Base-by-base conservation (phyloP, 2,329 filamentous ascomycete species). In the Cytospora mali region DNA sequence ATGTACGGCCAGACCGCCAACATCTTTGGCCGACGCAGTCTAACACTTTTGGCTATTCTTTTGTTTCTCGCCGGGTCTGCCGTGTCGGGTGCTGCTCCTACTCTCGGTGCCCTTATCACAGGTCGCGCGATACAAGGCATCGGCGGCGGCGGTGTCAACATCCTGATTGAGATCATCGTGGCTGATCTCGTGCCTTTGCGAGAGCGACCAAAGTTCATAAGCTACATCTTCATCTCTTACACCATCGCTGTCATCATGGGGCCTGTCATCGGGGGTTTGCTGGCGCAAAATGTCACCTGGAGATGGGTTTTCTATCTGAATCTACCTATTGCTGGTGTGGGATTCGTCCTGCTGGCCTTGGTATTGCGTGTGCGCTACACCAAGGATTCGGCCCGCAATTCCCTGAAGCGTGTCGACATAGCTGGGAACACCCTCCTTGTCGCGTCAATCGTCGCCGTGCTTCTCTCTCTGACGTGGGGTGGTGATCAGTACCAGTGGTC, bases 151-250 rank as follows among this genome's bases (percentile, higher is more conserved):
- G 75, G 74, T 14, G 71, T 77, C 62, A 73, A 69, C 52, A 72
- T 69, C 28, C 66, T 74, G 11, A 71, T 71, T 50, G 73, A 73
- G 71, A 76, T 77, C 50, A 74, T 77, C 50, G 71, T 76, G 4
- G 72, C 71, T 42, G 75, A 77, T 54, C 70, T 76, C 14, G 73
- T 73, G 1, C 75, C 74, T 0, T 55, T 77, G 7, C 48, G 75
- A 60, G 71, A 76, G 0, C 67, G 76, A 1, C 74, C 73, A 0
- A 75, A 73, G 27, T 76, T 33, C 11, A 74, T 27, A 69, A 72
- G 52, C 68, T 66, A 64, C 46, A 59, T 65, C 25, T 23, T 51
- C 9, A 16, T 21, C 1, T 31, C 18, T n/a, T 25, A 29, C 62
- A 62, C 70, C 1, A 66, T 71, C 3, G 65, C 74, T 21, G 70